Base-by-base conservation (phyloP, 164 flowering plant species). In the Vitis riparia region DNA sequence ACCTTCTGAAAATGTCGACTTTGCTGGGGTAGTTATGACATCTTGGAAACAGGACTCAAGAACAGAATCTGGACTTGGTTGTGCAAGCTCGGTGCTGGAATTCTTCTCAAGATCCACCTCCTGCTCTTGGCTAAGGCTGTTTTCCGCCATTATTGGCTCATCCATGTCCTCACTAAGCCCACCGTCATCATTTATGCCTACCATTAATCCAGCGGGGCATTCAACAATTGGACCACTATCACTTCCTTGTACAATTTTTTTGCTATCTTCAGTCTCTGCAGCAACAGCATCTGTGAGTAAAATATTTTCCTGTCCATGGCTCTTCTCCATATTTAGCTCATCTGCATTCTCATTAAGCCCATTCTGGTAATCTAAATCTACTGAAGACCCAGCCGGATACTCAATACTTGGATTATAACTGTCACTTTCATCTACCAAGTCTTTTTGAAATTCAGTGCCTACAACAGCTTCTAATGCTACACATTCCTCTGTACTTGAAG, bases 1-100 rank as follows among this genome's bases (percentile, higher is more conserved):
- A 77, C 80, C 77, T 77, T 77, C 62, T 23, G 68, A n/a, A 1
- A 55, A 30, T 49, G 55, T 59, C 63, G 19, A 17, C 29, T 66
- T 68, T 27, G 61, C 29, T 12, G 29, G 29, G 17, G 49, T 10
- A 9, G 44, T 37, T 15, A 63, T 2, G 50, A 57, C 51, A 19
- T 62, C 68, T 50, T 55, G 51, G 30, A 59, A 55, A 50, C 16
- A 51, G 60, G 64, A 16, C n/a, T 71, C 67, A 53, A 2, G 67
- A 61, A 23, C 67, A 10, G 62, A 55, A 63, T 8, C 64, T 58
- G 65, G 62, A 68, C 8, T 51, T 71, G 51, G 70, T 63, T 71
- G 29, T 51, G 13, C 30, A 17, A 63, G 30, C 53, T 71, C 72
- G n/a, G 32, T 57, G n/a, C 11, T 58, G 6, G 27, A 12, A 62